Percentiles rank a stretch among this genome's conserved stretches.
Conservation (phyloP, 164 flowering plant genomes). For the Kalanchoe fedtschenkoi region DNA sequence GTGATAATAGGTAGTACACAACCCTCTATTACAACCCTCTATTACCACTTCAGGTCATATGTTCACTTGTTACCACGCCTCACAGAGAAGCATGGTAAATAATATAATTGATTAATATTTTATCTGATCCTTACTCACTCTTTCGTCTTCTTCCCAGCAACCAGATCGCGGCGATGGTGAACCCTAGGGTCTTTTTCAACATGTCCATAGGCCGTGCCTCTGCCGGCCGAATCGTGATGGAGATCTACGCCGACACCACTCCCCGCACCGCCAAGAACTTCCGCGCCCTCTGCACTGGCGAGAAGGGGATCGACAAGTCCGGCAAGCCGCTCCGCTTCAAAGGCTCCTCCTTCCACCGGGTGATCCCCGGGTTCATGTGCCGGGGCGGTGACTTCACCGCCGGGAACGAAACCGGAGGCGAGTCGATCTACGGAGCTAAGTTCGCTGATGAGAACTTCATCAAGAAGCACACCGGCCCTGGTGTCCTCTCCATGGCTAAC, state of each 20-base stretch:
- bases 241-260: conserved; percentile 58
- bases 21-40: too few relatives aligned
- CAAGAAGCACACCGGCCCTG: conserved; percentile 65
- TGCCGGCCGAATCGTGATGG: conserved; percentile 64
- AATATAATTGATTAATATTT: too few relatives aligned
- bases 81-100: too few relatives aligned
- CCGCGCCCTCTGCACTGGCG: too few relatives aligned
- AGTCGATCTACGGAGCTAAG: conserved; percentile 58
- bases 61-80: too few relatives aligned
- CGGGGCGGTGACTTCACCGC: too few relatives aligned
- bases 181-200: conserved; percentile 77
- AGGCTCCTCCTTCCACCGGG: conserved; percentile 60
- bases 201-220: conserved; percentile 52
- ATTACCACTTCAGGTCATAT: too few relatives aligned
- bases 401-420: conserved; percentile 78
- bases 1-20: too few relatives aligned
- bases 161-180: too few relatives aligned
- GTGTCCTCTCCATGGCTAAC: conserved; percentile 43
- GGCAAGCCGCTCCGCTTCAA: conserved; percentile 73
- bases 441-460: conserved; percentile 56
- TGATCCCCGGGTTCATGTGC: conserved; percentile 65
- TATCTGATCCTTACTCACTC: too few relatives aligned
- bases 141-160: too few relatives aligned
- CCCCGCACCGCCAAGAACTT: too few relatives aligned
- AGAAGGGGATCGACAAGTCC: conserved; percentile 39